Evolutionary conservation across 2,329 filamentous ascomycete species (phyloP), one percentile per base, ranked within the genome.

Genomic region (Microdochium trichocladiopsis): DNA sequence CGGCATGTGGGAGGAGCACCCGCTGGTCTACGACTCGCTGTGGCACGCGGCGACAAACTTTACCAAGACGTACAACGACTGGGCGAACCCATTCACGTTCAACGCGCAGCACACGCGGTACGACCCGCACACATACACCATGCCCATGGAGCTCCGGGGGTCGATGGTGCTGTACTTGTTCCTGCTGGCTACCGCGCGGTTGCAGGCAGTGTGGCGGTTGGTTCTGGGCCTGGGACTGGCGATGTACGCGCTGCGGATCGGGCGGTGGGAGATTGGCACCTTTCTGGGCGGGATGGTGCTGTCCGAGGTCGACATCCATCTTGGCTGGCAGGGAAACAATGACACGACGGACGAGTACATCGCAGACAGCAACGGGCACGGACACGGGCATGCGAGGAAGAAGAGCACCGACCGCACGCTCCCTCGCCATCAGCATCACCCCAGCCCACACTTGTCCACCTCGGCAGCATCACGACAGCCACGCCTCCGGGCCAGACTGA

Each of bases 21-120:
- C 70, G 4, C 58, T 68, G 33, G 70, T 70, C 43, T 66, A 71
- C 52, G 62, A 65, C 48, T 70, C 70, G 56, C 58, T 70, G 41
- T 68, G 63, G 2, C 66, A 70, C 43, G 70, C 69, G 1, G 55
- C 70, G 25, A 58, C 65, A 48, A 69, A 72, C 57, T 72, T 72
- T 50, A 68, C 66, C 1, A 58, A 67, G 14, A 61, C 61, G 1
- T 70, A 70, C 25, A 58, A 63, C 1, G 68, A 72, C 51, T 72
- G 69, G 69, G 70, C 67, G 11, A 72, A 72, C 43, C 68, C 68
- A 1, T 72, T 71, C 61, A 70, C 66, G 56, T 71, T 69, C 48
- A 63, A 64, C 5, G 66, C 69, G 25, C 69, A 70, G 43, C 67
- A 72, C 48, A 60, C 68, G 11, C 68, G 69, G 5, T 72, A 72